Conservation (phyloP, 2,329 filamentous ascomycete species). For the Diaporthe sp. region DNA sequence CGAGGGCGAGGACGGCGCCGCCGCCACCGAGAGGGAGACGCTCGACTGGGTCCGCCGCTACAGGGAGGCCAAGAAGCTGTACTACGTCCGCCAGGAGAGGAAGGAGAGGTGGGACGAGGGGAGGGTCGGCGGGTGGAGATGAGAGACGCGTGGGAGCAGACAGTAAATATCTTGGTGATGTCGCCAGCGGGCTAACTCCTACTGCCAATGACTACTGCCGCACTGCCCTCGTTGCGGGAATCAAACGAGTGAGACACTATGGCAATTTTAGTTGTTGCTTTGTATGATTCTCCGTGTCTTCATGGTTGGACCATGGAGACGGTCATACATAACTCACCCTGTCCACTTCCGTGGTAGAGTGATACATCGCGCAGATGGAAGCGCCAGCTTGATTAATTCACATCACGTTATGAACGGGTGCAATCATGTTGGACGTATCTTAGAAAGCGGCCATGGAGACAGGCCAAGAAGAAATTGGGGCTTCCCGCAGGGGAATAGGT, state of each 20-base stretch:
- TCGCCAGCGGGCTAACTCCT: not conserved
- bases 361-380: not conserved
- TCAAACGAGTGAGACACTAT: not conserved
- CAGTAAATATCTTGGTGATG: not conserved
- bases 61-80: constrained; percentile 82
- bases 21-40: constrained; percentile 84
- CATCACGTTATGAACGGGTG: not conserved
- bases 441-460: constrained; percentile 3
- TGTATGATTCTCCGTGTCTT: not conserved
- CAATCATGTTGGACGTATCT: not conserved
- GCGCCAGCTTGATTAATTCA: not conserved
- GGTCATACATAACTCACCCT: not conserved
- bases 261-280: not conserved
- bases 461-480: constrained; percentile 31
- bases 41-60: constrained; percentile 87
- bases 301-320: not conserved
- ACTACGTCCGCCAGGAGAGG: constrained; percentile 86
- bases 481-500: constrained; percentile 41
- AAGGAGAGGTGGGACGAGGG: constrained; percentile 97
- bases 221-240: not conserved
- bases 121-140: constrained; percentile 93
- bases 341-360: not conserved
- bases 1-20: constrained; percentile 59
- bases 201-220: too few relatives aligned
- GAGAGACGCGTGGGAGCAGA: constrained; percentile 48